A percentile compares a stretch with the other conserved stretches of the same genome.
Evolutionary conservation across 2,329 filamentous ascomycete genomes (phyloP).

Genomic region (Rhynchosporium secalis): DNA sequence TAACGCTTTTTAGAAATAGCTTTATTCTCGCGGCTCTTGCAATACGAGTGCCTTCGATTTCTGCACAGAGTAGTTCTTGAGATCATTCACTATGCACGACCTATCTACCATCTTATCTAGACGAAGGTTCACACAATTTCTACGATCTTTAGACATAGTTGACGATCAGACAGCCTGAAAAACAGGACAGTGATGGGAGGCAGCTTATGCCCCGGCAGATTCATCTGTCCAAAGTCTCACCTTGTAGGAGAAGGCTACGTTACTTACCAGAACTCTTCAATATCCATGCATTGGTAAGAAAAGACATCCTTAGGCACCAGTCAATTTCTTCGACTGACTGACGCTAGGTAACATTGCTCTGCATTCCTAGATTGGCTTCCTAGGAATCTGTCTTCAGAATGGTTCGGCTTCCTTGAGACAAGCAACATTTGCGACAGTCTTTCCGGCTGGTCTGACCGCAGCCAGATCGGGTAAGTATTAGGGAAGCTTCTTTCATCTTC

Average conservation of each 20-base stretch:
- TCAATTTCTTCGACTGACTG: background rate
- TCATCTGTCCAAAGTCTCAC: conserved; percentile 71
- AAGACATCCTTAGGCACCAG: too few relatives aligned
- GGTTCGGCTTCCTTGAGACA: conserved; percentile 66
- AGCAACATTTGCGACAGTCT: conserved; percentile 70
- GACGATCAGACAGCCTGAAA: conserved; percentile 16
- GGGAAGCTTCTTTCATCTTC: too few relatives aligned
- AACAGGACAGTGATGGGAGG: conserved; percentile 52
- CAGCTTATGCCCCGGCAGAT: conserved; percentile 68
- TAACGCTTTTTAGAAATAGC: conserved; percentile 2
- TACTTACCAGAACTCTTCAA: conserved; percentile 27
- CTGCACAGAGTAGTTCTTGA: conserved; percentile 27
- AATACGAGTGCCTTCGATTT: conserved; percentile 22
- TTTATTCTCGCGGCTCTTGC: conserved; percentile 15
- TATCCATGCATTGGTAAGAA: conserved; percentile 24
- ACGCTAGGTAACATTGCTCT: conserved; percentile 30
- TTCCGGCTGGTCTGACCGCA: conserved; percentile 65
- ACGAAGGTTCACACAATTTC: background rate
- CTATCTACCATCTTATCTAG: conserved; percentile 12
- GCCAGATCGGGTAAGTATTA: conserved; percentile 51
- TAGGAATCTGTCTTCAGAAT: conserved; percentile 36
- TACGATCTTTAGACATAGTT: background rate
- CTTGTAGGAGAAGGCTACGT: conserved; percentile 67
- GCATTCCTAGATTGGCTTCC: conserved; percentile 32
- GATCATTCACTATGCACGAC: conserved; percentile 26